Conservation (phyloP, 139 green algal species). For the Micractinium sp. region DNA sequence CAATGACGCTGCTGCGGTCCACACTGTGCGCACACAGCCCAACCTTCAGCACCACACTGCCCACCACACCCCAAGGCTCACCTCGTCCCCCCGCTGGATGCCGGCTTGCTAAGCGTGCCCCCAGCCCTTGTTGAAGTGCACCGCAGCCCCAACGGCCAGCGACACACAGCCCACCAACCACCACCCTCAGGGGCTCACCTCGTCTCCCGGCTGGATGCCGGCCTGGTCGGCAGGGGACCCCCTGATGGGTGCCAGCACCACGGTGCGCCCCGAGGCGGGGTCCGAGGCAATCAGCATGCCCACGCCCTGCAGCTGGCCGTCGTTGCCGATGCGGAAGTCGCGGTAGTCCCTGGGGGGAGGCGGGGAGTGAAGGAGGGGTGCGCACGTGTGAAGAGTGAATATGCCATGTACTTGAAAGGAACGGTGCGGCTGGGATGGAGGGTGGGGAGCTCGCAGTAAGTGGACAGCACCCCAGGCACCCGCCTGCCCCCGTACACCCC, state of each 20-base stretch:
- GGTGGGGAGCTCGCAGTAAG: too few relatives aligned
- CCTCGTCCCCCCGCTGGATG: background rate
- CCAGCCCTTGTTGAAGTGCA: background rate
- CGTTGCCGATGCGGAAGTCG: constrained; percentile 79
- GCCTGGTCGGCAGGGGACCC: constrained; percentile 86
- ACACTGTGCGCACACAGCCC: too few relatives aligned
- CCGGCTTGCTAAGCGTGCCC: background rate
- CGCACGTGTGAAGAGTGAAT: too few relatives aligned
- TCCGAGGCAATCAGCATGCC: constrained; percentile 89
- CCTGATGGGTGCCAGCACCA: constrained; percentile 88
- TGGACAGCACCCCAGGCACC: too few relatives aligned
- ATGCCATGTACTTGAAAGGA: too few relatives aligned
- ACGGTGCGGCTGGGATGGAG: too few relatives aligned
- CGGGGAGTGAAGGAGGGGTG: too few relatives aligned
- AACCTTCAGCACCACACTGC: too few relatives aligned
- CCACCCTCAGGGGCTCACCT: constrained; percentile 51
- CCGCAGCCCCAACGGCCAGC: background rate
- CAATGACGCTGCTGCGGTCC: too few relatives aligned
- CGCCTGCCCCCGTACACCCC: too few relatives aligned
- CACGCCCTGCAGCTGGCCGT: constrained; percentile 93
- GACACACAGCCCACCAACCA: background rate
- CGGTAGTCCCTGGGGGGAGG: constrained; percentile 77
- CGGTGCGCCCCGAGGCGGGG: constrained; percentile 58
- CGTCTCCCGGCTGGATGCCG: constrained; percentile 85
- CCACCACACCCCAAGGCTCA: too few relatives aligned